These are phyloP conservation scores for Cornus florida DNA, from an alignment of 148 eudicot species.

Conservation along the genomic window DNA sequence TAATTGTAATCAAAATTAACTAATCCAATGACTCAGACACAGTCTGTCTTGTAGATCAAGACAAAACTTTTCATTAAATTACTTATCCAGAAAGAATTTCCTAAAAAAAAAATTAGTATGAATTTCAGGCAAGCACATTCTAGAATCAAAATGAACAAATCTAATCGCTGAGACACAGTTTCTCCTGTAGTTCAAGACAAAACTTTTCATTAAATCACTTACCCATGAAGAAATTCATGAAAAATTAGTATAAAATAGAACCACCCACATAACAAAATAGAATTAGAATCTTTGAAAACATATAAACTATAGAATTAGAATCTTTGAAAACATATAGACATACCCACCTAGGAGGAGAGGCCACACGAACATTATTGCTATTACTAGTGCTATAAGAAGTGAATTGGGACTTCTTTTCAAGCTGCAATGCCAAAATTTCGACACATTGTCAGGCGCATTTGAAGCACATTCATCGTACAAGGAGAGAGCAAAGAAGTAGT, in stretches of 20 bases:
- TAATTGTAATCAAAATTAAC: too few relatives aligned
- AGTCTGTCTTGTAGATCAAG: not conserved
- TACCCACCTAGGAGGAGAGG: conserved; percentile 25
- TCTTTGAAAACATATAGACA: not conserved
- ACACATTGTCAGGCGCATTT: not conserved
- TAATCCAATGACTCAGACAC: too few relatives aligned
- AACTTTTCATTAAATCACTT: too few relatives aligned
- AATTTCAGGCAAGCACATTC: too few relatives aligned
- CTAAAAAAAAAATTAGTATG: conserved; percentile 3
- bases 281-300: too few relatives aligned
- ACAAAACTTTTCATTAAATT: not conserved
- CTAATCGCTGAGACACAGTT: too few relatives aligned
- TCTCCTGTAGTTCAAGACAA: too few relatives aligned
- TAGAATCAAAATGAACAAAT: too few relatives aligned
- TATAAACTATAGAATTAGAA: not conserved
- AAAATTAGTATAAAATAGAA: too few relatives aligned
- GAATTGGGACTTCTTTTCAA: conserved; percentile 22
- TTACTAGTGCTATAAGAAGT: not conserved
- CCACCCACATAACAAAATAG: not conserved
- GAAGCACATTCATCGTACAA: not conserved
- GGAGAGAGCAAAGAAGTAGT: not conserved
- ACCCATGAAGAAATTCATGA: too few relatives aligned
- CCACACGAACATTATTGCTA: conserved; percentile 7
- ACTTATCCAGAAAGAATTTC: not conserved
- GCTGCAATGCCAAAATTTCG: conserved; percentile 13